Evolutionary conservation across 2,329 filamentous ascomycete genomes (phyloP), one percentile per base, ranked within the genome.

Genomic region (Ophidiomyces ophidiicola): DNA sequence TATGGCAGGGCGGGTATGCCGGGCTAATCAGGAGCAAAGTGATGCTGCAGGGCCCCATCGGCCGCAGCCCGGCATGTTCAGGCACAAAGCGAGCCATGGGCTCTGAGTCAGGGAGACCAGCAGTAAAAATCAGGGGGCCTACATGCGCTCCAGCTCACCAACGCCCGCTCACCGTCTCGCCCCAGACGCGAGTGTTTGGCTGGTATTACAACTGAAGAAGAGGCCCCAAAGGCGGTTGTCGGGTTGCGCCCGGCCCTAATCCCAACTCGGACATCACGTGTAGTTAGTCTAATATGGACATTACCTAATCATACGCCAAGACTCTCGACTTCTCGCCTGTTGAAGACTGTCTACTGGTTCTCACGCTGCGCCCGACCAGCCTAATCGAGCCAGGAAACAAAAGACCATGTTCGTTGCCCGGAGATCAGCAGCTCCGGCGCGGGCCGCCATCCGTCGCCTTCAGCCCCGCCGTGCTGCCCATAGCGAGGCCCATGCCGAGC

Each of bases 381-480:
- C 50, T 50, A 51, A 48, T 50, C 48, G 46, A 35, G 24, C 10
- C 17, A 23, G 17, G 15, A 17, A 20, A 12, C 4, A n/a, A 23
- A 8, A 17, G 45, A 55, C 50, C 47, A 64, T 64, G 61, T 60
- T 62, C 50, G 50, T 57, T 48, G 56, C 60, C 49, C 57, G 60
- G 54, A 54, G 59, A 53, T 61, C 58, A 44, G 55, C 54, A 44
- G 54, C 53, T 46, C 56, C 57, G 39, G 49, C 52, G 48, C 56
- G 58, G 50, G 52, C 54, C 39, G 39, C 59, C 48, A 54, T 63
- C 55, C 59, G 56, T 43, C 55, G 55, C 43, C 61, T 62, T 48
- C 61, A 58, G 44, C 59, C 62, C 38, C 61, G 61, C 44, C 61
- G 64, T 49, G 64, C 58, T 48, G 59, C 58, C 49, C 55, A 53